A percentile compares a stretch with the other conserved stretches of the same genome.
Evolutionary conservation across 129 eudicot genomes (phyloP).

Genomic region (Calendula officinalis): DNA sequence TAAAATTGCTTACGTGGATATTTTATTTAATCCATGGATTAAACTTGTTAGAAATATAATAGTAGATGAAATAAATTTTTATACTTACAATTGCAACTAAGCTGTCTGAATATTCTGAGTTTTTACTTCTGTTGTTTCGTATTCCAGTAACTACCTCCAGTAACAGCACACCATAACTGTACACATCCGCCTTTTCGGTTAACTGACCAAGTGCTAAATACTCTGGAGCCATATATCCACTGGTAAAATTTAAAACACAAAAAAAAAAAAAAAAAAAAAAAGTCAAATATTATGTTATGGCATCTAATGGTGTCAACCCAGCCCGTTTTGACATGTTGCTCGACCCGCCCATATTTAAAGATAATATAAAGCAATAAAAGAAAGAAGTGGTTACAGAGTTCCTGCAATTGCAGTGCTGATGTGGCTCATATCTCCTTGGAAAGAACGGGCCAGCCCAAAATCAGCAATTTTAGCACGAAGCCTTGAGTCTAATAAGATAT

Average conservation of each 20-base stretch:
- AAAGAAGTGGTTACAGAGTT: slow-evolving; percentile 51
- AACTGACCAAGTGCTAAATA: slow-evolving; percentile 73
- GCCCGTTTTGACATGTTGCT: too few relatives aligned
- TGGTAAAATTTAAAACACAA: slow-evolving; percentile 15
- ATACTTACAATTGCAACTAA: slow-evolving; percentile 50
- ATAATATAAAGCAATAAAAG: slow-evolving; percentile 4
- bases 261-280: too few relatives aligned
- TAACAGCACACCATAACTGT: slow-evolving; percentile 70
- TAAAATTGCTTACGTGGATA: too few relatives aligned
- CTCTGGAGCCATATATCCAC: slow-evolving; percentile 83
- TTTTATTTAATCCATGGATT: too few relatives aligned
- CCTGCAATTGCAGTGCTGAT: slow-evolving; percentile 88
- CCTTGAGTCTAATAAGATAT: slow-evolving; percentile 69
- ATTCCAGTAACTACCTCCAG: slow-evolving; percentile 68
- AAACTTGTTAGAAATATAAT: background rate
- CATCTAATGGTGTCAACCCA: background rate
- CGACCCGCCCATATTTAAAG: too few relatives aligned
- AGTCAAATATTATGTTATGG: slow-evolving; percentile 5
- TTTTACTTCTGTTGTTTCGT: slow-evolving; percentile 50
- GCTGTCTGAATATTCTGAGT: slow-evolving; percentile 54
- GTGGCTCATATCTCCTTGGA: slow-evolving; percentile 82
- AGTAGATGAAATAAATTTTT: background rate
- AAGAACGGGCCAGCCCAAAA: slow-evolving; percentile 86
- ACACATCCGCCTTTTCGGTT: slow-evolving; percentile 76
- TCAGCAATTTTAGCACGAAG: slow-evolving; percentile 84